Evolutionary conservation across 192 early-diverging fungal species (phyloP).

Genomic region (Coemansia sp.): DNA sequence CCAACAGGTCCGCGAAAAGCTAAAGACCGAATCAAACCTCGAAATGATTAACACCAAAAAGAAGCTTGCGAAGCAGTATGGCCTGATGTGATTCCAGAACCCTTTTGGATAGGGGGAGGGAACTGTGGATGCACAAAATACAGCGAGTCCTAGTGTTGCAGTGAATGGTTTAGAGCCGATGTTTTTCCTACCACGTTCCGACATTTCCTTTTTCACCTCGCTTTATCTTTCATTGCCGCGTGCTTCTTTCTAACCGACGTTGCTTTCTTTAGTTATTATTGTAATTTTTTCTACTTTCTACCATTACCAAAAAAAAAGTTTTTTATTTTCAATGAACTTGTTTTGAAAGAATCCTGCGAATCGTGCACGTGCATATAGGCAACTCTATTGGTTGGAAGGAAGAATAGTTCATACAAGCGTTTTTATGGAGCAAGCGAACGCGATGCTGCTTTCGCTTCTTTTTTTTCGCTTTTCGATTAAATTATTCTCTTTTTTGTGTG

Average conservation of each 20-base stretch:
- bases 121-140: no score
- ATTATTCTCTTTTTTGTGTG: no score
- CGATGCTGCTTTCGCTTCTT: not conserved
- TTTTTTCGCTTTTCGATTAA: not conserved
- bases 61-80: conserved; percentile 33
- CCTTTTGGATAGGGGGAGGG: not conserved
- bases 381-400: not conserved
- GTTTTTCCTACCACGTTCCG: not conserved
- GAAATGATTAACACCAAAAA: conserved; percentile 37
- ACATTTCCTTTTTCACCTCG: not conserved
- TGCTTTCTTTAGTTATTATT: not conserved
- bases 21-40: conserved; percentile 40
- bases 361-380: not conserved
- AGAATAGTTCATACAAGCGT: not conserved
- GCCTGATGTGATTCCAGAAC: conserved; percentile 24
- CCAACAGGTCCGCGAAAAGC: conserved; percentile 34
- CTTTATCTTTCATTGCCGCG: not conserved
- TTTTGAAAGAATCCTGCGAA: no score
- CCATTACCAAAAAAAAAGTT: not conserved
- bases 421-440: not conserved
- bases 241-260: not conserved
- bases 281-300: not conserved
- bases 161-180: not conserved
- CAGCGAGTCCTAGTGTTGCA: not conserved
- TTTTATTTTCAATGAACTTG: not conserved